A percentile compares a stretch with the other conserved stretches of the same genome.
Evolutionary conservation across 2,329 filamentous ascomycete genomes (phyloP).

Genomic region (Ilyonectria mors-panacis): DNA sequence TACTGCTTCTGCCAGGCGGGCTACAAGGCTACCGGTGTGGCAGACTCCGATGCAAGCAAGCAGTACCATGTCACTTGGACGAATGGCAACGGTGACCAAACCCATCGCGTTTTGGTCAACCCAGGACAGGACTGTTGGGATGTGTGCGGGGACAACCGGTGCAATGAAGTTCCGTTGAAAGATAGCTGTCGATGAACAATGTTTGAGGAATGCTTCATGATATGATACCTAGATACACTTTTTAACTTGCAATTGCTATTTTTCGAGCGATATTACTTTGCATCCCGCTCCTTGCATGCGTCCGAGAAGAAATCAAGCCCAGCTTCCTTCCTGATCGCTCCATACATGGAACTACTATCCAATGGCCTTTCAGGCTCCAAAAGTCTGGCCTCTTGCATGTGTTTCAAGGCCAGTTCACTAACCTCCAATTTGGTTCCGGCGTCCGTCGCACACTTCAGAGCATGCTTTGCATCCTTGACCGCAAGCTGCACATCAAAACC

Average conservation of each 20-base stretch:
- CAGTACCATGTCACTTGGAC: conserved; percentile 14
- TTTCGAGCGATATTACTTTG: not conserved
- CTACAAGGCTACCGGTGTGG: conserved; percentile 7
- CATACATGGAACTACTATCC: conserved; percentile 30
- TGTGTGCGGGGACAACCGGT: not conserved
- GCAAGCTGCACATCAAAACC: conserved; percentile 26
- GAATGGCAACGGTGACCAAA: conserved; percentile 18
- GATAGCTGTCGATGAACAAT: not conserved
- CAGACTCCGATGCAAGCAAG: not conserved
- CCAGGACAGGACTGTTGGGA: conserved; percentile 7
- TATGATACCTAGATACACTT: not conserved
- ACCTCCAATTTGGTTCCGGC: conserved; percentile 18
- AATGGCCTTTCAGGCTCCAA: conserved; percentile 13
- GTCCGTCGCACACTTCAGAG: conserved; percentile 13
- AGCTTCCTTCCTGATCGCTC: conserved; percentile 13
- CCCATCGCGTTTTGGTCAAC: conserved; percentile 11
- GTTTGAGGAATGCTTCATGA: not conserved
- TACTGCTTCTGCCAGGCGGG: conserved; percentile 24
- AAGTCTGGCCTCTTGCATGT: conserved; percentile 18
- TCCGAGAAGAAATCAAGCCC: conserved; percentile 24
- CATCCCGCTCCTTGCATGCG: conserved; percentile 18
- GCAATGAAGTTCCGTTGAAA: conserved; percentile 7
- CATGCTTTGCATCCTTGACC: conserved; percentile 28
- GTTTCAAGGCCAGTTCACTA: conserved; percentile 19
- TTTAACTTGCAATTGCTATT: not conserved